Evolutionary conservation across 2,329 filamentous ascomycete genomes (phyloP), one percentile per base, ranked within the genome.

Genomic region (Penicillium sp.): DNA sequence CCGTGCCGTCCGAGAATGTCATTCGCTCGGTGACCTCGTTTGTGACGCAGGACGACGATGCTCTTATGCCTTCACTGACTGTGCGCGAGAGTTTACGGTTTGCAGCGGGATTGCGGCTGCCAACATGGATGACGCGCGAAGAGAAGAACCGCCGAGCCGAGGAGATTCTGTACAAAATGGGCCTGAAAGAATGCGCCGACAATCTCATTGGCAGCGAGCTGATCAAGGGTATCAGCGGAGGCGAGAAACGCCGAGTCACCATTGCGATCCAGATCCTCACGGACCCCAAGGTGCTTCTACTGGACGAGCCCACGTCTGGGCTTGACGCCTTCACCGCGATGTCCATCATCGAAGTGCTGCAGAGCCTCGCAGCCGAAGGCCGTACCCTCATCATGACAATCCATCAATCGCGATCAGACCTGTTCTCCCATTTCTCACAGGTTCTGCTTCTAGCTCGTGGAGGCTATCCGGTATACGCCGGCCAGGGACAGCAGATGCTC

Each of bases 191-290:
- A 66, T 93, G 90, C 65, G 91, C 90, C 0, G 86, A 92, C 70
- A 91, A 90, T 57, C 75, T 92, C 0, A 85, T 93, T 9, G 91
- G 91, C 2, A 89, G 85, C 60, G 89, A 91, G 9, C 75, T 91
- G 4, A 83, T 91, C 67, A 93, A 93, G 73, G 90, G 91, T 0
- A 92, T 93, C 33, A 92, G 89, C 9, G 91, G 91, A 2, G 91
- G 91, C 19, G 90, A 93, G 75, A 93, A 92, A 76, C 84, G 91
- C 2, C 85, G 91, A 59, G 89, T 93, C 6, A 90, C 89, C 2
- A 92, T 93, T 63, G 91, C 90, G 0, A 87, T 92, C 0, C 91
- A 93, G 68, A 88, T 93, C 7, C 81, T 93, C 12, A 93, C 89
- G 0, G 89, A 92, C 62, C 91, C 91, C 1, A 86, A 87, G 1